Evolutionary conservation across 768 basidiomycete species (phyloP), one percentile per base, ranked within the genome.

Genomic region (Calocybe indica): DNA sequence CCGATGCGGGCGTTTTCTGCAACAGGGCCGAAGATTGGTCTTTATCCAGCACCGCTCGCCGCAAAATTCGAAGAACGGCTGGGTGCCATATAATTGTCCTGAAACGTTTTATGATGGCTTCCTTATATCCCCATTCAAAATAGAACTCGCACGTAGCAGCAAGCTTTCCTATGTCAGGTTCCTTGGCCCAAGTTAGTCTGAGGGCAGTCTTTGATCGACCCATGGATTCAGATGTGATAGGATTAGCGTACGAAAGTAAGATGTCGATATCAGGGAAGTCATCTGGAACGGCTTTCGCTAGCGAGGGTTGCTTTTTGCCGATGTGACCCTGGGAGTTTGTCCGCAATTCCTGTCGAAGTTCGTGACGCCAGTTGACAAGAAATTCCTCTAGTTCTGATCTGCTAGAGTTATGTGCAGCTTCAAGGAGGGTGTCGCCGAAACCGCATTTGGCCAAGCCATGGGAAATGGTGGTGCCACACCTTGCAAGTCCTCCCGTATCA

Each of bases 81-180:
- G 83, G 80, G 11, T 80, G 81, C 87, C 92, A 96, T 12, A 93
- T 74, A 3, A 91, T 77, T 0, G 82, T 88, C 58, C 88, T 74
- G 59, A 94, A 92, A 8, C 90, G 82, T 53, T 89, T 89, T 54
- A 88, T 75, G 47, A 95, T 89, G 2, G 81, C 72, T 41, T 90
- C 85, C 55, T 75, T 83, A 43, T 89, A 83, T 0, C 92, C 92
- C 92, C 92, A 96, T 60, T 94, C 92, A 52, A 95, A 95, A 61
- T 83, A 87, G 40, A 83, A 73, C 63, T 96, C 93, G 68, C 92
- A 94, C 3, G 83, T 72, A 7, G 69, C 77, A 0, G 93, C 92
- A 11, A 94, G 76, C 46, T 77, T 79, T 11, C 75, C 76, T 1
- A 90, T 67, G 54, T 85, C 80, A 0, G 86, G 85, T 50, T 91